phyloP scores from a whole-genome alignment of 768 basidiomycete genomes.

The Tylopilus subfusipes region DNA sequence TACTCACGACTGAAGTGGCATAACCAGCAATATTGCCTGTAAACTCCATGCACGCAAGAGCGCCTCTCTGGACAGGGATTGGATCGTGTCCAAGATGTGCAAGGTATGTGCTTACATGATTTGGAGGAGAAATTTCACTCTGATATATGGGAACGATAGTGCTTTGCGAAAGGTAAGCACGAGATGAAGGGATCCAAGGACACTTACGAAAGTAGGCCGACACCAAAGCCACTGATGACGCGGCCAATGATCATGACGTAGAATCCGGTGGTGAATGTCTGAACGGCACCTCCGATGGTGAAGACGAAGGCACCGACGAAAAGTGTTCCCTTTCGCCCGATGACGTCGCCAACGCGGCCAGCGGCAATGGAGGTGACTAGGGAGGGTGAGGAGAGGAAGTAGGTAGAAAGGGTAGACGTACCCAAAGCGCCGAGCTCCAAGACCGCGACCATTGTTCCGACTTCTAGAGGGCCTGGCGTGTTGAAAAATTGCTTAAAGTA shows the following conservation, averaged over 20 bases:
- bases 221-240: conserved; percentile 82
- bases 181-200: neutral
- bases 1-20: conserved; percentile 78
- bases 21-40: conserved; percentile 92
- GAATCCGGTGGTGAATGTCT: conserved; percentile 79
- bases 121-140: conserved; percentile 91
- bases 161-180: conserved; percentile 36
- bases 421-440: conserved; percentile 90
- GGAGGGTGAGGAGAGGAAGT: neutral
- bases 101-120: conserved; percentile 54
- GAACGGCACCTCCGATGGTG: conserved; percentile 80
- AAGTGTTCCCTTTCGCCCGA: conserved; percentile 83
- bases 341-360: conserved; percentile 80
- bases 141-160: conserved; percentile 96
- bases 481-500: conserved; percentile 82
- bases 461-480: conserved; percentile 64
- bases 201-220: conserved; percentile 81
- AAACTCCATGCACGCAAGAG: conserved; percentile 93
- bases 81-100: neutral
- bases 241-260: conserved; percentile 80
- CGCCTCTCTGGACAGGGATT: conserved; percentile 60
- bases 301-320: conserved; percentile 82
- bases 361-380: conserved; percentile 86
- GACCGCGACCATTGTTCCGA: conserved; percentile 97
- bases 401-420: conserved; percentile 33